Percentiles rank a stretch among this genome's conserved stretches.
phyloP scores from a whole-genome alignment of 75 land plant genomes.

The Sequoia sempervirens region DNA sequence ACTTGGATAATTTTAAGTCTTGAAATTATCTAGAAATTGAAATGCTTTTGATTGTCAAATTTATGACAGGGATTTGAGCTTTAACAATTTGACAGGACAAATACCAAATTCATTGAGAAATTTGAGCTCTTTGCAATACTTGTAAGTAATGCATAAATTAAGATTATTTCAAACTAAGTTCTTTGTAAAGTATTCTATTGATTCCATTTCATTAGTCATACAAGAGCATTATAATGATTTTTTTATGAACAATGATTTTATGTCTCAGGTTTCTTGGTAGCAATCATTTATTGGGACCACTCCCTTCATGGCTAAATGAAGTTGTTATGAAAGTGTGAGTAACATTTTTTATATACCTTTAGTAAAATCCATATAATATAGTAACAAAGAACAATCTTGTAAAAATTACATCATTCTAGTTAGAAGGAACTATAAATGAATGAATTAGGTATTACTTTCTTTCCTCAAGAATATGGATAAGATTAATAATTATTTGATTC shows the following conservation, averaged over 20 bases:
- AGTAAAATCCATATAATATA: background rate
- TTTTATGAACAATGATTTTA: background rate
- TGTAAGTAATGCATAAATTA: background rate
- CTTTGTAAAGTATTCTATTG: background rate
- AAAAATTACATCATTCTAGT: no score
- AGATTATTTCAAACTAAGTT: background rate
- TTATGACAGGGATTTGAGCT: constrained; percentile 5
- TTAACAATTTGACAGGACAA: constrained; percentile 2
- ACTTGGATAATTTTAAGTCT: background rate
- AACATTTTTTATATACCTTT: background rate
- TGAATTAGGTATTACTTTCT: background rate
- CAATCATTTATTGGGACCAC: background rate
- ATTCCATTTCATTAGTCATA: background rate
- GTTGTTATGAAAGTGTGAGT: background rate
- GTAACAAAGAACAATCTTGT: background rate
- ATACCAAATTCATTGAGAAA: constrained; percentile 4
- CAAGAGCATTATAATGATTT: background rate
- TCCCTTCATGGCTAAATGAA: constrained; percentile 3
- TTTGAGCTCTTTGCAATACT: background rate
- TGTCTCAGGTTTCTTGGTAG: background rate
- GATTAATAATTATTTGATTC: no score
- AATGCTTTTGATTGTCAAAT: background rate
- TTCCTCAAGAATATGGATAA: no score
- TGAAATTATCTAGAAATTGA: background rate
- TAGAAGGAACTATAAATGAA: background rate